Base-by-base conservation (phyloP, 805 yeast species). In the Sugiyamaella floridensis region DNA sequence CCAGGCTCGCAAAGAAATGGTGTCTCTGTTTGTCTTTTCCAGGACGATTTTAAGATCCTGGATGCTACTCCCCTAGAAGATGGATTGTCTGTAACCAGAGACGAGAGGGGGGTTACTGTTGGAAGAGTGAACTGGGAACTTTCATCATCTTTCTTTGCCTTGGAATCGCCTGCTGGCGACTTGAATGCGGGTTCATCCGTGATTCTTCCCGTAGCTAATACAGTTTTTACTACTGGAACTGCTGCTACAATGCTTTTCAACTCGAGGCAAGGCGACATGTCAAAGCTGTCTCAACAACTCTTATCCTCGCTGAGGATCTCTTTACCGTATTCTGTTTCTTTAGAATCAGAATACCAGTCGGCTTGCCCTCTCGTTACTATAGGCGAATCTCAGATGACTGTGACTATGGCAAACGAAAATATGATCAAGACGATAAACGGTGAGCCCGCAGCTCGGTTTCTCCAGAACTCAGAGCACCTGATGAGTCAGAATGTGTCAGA, bases 391-490 rank as follows among this genome's bases (percentile, higher is more conserved):
- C 63, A 63, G 29, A 68, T 80, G 49, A 54, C 60, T 4, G 71
- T 84, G 49, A 80, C 87, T 0, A 64, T 70, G 2, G 72, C 72
- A 52, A 71, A 74, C 4, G 85, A 82, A 9, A 85, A 85, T 63
- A 71, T 85, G 64, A 70, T 84, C 56, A 81, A 82, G 63, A 59
- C 73, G 6, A 75, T 85, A 54, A 76, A 85, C 60, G 67, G 69
- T 22, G 60, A 67, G 50, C 75, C 87, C 0, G 88, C 89, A 0
- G 76, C 89, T 0, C 71, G 73, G 34, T 78, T 66, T 55, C 67
- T 85, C 50, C 83, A 81, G 56, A 56, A 51, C 10, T 52, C 59
- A 8, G 50, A 61, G 9, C 53, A 50, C 12, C 47, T 62, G 18
- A 50, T 52, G 55, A 18, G 51, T 20, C 46, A 48, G 14, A n/a